Evolutionary conservation across 2,329 filamentous ascomycete species (phyloP).

Genomic region (Fusarium virguliforme): DNA sequence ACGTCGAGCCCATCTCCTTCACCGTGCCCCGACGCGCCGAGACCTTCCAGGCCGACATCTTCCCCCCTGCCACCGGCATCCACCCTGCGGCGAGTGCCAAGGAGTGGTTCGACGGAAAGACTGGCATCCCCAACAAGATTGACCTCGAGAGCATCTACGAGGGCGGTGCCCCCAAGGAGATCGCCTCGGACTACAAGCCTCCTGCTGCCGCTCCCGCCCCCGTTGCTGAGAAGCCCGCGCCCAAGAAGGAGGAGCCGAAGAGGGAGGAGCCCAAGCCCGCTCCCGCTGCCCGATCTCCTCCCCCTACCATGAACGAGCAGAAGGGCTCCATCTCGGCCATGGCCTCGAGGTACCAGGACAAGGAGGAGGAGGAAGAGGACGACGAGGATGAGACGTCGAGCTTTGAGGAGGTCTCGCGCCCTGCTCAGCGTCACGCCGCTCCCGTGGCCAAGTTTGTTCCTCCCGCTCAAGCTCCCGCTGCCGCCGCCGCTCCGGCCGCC

Average conservation of each 20-base stretch:
- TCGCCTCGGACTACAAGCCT: slow-evolving; percentile 79
- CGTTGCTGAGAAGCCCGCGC: slow-evolving; percentile 58
- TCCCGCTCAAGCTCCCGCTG: slow-evolving; percentile 50
- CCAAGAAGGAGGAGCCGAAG: slow-evolving; percentile 63
- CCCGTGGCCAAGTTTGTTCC: slow-evolving; percentile 62
- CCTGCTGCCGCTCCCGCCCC: slow-evolving; percentile 63
- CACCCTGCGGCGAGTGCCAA: slow-evolving; percentile 85
- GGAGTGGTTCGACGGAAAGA: slow-evolving; percentile 92
- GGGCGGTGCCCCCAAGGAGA: slow-evolving; percentile 83
- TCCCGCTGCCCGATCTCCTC: slow-evolving; percentile 62
- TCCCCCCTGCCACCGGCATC: slow-evolving; percentile 84
- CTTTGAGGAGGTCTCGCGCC: slow-evolving; percentile 89
- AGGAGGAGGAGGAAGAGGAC: slow-evolving; percentile 74
- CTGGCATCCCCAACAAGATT: slow-evolving; percentile 89
- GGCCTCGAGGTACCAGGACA: slow-evolving; percentile 89
- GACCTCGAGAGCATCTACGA: slow-evolving; percentile 94
- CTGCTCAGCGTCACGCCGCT: slow-evolving; percentile 72
- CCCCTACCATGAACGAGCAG: slow-evolving; percentile 85
- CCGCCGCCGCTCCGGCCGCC: slow-evolving; percentile 42
- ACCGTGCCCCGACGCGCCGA: slow-evolving; percentile 94
- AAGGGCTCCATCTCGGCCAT: slow-evolving; percentile 88
- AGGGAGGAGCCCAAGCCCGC: slow-evolving; percentile 71
- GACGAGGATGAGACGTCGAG: slow-evolving; percentile 80
- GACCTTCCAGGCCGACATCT: slow-evolving; percentile 97
- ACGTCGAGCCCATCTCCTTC: slow-evolving; percentile 98